phyloP scores from a whole-genome alignment of 2,329 filamentous ascomycete genomes.

The Xylaria sp. region DNA sequence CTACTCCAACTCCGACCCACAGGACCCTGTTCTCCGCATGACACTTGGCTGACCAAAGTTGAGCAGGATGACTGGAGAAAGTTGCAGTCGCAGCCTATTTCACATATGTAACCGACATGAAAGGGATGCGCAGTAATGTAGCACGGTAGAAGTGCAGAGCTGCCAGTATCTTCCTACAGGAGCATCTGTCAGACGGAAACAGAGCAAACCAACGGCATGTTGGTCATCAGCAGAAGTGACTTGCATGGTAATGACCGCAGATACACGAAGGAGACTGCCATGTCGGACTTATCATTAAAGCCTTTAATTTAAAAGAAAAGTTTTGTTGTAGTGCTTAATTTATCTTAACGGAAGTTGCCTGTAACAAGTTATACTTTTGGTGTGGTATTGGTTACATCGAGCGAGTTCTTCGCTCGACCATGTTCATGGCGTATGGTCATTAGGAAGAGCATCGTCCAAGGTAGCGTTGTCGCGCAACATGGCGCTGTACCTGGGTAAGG shows the following conservation, averaged over 20 bases:
- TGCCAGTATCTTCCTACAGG: background rate
- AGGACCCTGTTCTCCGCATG: background rate
- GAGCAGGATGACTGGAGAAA: background rate
- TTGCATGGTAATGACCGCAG: background rate
- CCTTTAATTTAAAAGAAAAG: background rate
- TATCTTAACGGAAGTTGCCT: background rate
- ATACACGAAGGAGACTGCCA: background rate
- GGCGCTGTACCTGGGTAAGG: background rate
- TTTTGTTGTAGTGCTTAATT: slow-evolving; percentile 12
- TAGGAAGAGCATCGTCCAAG: background rate
- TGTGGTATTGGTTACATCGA: slow-evolving; percentile 1
- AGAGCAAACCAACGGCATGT: background rate
- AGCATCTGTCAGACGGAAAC: background rate
- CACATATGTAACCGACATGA: background rate
- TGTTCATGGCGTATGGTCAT: background rate
- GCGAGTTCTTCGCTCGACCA: background rate
- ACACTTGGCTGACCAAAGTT: background rate
- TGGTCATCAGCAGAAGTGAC: background rate
- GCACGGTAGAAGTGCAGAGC: background rate
- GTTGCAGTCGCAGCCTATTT: background rate
- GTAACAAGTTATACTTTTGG: background rate
- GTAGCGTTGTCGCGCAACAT: background rate
- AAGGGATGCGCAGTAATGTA: background rate
- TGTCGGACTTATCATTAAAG: background rate
- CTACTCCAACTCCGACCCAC: background rate